Conservation (phyloP, 2,329 filamentous ascomycete species). For the Aspergillus sp. region DNA sequence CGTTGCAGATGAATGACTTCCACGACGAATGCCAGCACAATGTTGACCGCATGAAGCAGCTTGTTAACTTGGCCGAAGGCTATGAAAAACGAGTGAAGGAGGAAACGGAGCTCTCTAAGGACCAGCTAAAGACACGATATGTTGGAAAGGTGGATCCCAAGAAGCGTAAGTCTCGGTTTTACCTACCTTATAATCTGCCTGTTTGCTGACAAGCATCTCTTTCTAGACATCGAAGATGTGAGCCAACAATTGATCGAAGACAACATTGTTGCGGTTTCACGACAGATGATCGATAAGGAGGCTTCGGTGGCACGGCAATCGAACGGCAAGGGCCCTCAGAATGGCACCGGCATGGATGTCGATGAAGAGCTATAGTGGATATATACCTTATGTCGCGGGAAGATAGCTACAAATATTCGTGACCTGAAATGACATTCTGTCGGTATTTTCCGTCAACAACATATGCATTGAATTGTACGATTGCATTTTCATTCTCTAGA, state of each 20-base stretch:
- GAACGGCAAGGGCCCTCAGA: conserved; percentile 46
- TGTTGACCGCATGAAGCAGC: conserved; percentile 80
- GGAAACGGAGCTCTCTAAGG: conserved; percentile 94
- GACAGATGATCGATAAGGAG: conserved; percentile 99
- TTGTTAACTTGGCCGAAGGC: conserved; percentile 87
- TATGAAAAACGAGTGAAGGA: conserved; percentile 99
- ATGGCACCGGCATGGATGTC: conserved; percentile 62
- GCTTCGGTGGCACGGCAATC: conserved; percentile 77
- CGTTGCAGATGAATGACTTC: conserved; percentile 96
- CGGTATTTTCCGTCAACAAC: background rate
- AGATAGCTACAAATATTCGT: background rate
- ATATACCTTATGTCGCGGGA: conserved; percentile 5
- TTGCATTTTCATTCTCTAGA: background rate
- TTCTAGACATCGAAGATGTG: conserved; percentile 84
- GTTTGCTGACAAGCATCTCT: conserved; percentile 20
- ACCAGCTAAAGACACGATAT: conserved; percentile 97
- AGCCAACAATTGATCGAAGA: conserved; percentile 97
- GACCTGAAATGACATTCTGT: conserved; percentile 1
- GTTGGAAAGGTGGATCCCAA: conserved; percentile 98
- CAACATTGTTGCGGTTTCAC: conserved; percentile 97
- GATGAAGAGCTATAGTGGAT: conserved; percentile 57
- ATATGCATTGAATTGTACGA: background rate
- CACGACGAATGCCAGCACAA: conserved; percentile 78
- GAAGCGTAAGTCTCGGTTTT: conserved; percentile 64
- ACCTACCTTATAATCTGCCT: background rate